phyloP scores from a whole-genome alignment of 768 basidiomycete genomes.

The Lactifluus subvellereus region DNA sequence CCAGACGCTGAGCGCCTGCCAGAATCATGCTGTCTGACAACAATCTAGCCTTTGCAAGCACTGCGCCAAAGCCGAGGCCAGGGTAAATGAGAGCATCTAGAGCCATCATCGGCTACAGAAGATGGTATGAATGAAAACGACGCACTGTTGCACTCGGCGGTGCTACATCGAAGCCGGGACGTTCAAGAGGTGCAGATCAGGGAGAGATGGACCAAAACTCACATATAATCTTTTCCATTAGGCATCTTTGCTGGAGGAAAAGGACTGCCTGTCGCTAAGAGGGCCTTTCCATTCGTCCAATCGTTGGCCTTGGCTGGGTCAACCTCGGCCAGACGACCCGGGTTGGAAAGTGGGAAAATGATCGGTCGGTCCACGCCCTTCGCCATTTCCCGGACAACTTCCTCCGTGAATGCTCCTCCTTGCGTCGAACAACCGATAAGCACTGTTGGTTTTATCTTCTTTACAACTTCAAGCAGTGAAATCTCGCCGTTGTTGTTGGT shows the following conservation, averaged over 20 bases:
- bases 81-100: conserved; percentile 76
- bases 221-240: conserved; percentile 62
- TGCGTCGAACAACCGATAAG: conserved; percentile 82
- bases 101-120: neutral
- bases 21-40: conserved; percentile 88
- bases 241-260: conserved; percentile 69
- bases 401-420: conserved; percentile 71
- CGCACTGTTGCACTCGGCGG: conserved; percentile 69
- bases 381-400: conserved; percentile 63
- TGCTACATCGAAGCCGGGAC: conserved; percentile 34
- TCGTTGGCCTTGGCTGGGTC: conserved; percentile 62
- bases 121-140: neutral
- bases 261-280: conserved; percentile 81
- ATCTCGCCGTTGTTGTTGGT: conserved; percentile 40
- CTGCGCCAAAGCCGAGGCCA: conserved; percentile 76
- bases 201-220: conserved; percentile 27
- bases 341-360: conserved; percentile 82
- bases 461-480: conserved; percentile 61
- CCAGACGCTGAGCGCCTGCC: conserved; percentile 68
- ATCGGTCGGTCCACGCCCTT: conserved; percentile 67
- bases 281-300: conserved; percentile 76
- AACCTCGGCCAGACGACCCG: conserved; percentile 70
- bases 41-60: conserved; percentile 54
- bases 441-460: conserved; percentile 69
- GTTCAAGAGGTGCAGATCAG: neutral